phyloP scores from a whole-genome alignment of 495 filamentous ascomycete species.

The Monascus purpureus region DNA sequence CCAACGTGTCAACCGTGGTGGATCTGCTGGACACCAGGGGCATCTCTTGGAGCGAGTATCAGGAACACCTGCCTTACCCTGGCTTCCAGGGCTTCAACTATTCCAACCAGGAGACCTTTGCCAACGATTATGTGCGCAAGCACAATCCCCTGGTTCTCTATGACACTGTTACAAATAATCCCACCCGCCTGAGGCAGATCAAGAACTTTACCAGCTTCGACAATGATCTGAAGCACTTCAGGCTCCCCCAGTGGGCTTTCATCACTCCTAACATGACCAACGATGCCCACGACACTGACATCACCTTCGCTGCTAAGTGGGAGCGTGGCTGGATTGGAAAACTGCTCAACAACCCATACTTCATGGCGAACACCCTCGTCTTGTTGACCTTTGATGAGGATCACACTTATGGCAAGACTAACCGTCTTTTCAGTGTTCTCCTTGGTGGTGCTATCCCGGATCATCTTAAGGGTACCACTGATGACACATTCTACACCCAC shows the following conservation, averaged over 20 bases:
- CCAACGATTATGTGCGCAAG: slow-evolving; percentile 63
- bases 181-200: slow-evolving; percentile 41
- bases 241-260: slow-evolving; percentile 59
- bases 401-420: slow-evolving; percentile 38
- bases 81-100: slow-evolving; percentile 49
- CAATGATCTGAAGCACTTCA: slow-evolving; percentile 39
- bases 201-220: slow-evolving; percentile 56
- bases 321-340: slow-evolving; percentile 43
- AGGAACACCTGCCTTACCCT: slow-evolving; percentile 54
- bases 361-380: slow-evolving; percentile 55
- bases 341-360: slow-evolving; percentile 47
- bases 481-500: slow-evolving; percentile 57
- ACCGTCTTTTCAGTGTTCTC: slow-evolving; percentile 46
- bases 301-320: slow-evolving; percentile 47
- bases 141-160: slow-evolving; percentile 54
- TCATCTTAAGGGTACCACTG: slow-evolving; percentile 42
- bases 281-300: slow-evolving; percentile 55
- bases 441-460: slow-evolving; percentile 51
- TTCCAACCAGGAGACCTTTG: slow-evolving; percentile 34
- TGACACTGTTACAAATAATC: slow-evolving; percentile 41
- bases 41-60: slow-evolving; percentile 57
- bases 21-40: slow-evolving; percentile 56
- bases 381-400: slow-evolving; percentile 58
- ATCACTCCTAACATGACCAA: slow-evolving; percentile 68
- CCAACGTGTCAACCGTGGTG: slow-evolving; percentile 52